Evolutionary conservation across 495 filamentous ascomycete genomes (phyloP), one percentile per base, ranked within the genome.

Genomic region (Hyaloscypha finlandica): DNA sequence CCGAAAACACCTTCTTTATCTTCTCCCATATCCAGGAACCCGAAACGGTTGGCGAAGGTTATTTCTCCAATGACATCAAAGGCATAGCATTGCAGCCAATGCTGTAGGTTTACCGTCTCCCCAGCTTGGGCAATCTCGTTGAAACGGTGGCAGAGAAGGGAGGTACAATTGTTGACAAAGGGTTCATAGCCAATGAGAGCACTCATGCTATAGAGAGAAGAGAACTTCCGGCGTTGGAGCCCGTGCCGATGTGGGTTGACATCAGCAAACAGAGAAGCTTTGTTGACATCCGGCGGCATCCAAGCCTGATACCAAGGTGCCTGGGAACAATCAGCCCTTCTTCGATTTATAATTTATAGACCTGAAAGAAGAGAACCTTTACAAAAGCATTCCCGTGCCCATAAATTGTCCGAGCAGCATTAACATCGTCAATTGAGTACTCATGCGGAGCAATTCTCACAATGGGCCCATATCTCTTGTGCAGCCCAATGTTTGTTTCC

Each of bases 61-160:
- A 89, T 81, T 37, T 81, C 74, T 12, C 83, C 83, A 62, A 89
- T 85, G 2, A 89, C 85, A 65, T 88, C 86, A 67, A 86, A 87
- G 0, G 85, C 84, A 67, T 84, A 88, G 58, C 79, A 86, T 67
- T 86, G 84, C 37, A 86, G 75, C 83, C 84, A 86, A 63, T 82
- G 75, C 0, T 77, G 78, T 3, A 88, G 75, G 66, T 88, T 78
- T 11, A 84, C 70, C 1, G 48, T 45, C 22, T 76, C 48, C 0
- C 71, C 73, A 2, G 61, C 70, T 1, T 74, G 65, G 0, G 82
- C 75, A 48, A 81, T 76, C 54, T 85, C 81, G 0, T 58, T 54
- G 25, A 88, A 70, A n/a, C 81, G 76, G 33, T 77, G 58, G 20
- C 58, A 64, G 53, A 89, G 81, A 1, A 88, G 59, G 11, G 78